These are phyloP conservation scores for Phytomonas sp. DNA, from an alignment of 208 protist genomes.

Conservation along the genomic window DNA sequence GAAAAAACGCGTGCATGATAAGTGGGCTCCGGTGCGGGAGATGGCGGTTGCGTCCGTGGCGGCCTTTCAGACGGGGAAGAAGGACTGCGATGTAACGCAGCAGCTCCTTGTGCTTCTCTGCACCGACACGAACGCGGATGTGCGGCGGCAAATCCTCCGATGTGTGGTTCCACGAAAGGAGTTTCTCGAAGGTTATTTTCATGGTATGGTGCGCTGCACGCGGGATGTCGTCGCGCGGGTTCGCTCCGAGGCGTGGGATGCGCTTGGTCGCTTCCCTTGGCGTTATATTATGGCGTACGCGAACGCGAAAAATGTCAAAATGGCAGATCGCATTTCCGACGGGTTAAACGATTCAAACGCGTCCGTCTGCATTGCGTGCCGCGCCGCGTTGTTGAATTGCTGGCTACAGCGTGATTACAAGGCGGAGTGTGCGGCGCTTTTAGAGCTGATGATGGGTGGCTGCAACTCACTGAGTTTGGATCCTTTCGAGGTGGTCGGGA, in stretches of 20 bases:
- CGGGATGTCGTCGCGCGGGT: slow-evolving; percentile 77
- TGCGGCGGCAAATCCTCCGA: slow-evolving; percentile 70
- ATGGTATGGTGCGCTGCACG: slow-evolving; percentile 65
- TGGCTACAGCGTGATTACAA: slow-evolving; percentile 82
- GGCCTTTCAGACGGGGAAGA: slow-evolving; percentile 77
- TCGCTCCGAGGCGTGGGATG: slow-evolving; percentile 78
- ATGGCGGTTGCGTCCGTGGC: slow-evolving; percentile 51
- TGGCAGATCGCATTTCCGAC: slow-evolving; percentile 41
- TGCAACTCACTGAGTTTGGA: slow-evolving; percentile 29
- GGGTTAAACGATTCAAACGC: slow-evolving; percentile 58
- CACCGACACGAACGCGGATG: slow-evolving; percentile 70
- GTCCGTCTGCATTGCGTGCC: slow-evolving; percentile 69
- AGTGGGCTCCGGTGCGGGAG: slow-evolving; percentile 60
- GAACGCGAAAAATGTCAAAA: slow-evolving; percentile 38
- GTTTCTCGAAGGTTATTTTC: slow-evolving; percentile 86
- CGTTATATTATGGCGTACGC: slow-evolving; percentile 76
- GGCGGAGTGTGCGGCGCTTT: slow-evolving; percentile 43
- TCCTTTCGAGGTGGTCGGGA: slow-evolving; percentile 51
- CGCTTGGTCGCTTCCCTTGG: slow-evolving; percentile 73
- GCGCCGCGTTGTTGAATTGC: slow-evolving; percentile 65
- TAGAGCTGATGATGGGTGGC: slow-evolving; percentile 55
- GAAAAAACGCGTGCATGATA: slow-evolving; percentile 77
- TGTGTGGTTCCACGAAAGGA: slow-evolving; percentile 68
- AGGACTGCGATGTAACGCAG: slow-evolving; percentile 81
- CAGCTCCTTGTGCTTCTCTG: slow-evolving; percentile 78